These are phyloP conservation scores for Prototheca wickerhamii DNA, from an alignment of 163 green algal species.

Conservation along the genomic window DNA sequence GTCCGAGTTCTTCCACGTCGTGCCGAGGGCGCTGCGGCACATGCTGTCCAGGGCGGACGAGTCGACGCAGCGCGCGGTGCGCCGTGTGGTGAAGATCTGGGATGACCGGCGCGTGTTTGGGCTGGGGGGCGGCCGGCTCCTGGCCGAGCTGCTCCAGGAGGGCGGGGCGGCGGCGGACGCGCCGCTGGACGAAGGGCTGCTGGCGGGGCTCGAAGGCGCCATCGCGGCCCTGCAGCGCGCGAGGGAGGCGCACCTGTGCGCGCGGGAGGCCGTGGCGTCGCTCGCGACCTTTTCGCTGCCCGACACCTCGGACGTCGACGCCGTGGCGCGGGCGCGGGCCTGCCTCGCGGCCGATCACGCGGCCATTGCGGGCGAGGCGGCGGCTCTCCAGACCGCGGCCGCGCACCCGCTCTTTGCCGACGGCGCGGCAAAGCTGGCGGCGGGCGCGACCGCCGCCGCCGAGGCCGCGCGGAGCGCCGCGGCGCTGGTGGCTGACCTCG, in stretches of 20 bases:
- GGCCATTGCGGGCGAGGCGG: neutral
- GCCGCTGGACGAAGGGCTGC: neutral
- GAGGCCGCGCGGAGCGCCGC: too few species aligned
- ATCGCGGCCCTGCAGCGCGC: too few species aligned
- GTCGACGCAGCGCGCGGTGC: slow-evolving; percentile 21
- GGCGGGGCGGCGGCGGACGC: neutral
- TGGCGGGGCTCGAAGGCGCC: neutral
- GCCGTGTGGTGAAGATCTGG: slow-evolving; percentile 44
- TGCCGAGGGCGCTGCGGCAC: slow-evolving; percentile 47
- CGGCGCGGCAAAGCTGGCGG: neutral
- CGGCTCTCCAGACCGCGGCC: neutral
- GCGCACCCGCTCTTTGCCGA: neutral
- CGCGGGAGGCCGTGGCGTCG: too few species aligned
- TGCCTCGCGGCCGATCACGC: neutral
- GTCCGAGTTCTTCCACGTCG: slow-evolving; percentile 58
- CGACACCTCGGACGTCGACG: neutral
- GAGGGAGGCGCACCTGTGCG: too few species aligned
- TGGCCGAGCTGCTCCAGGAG: neutral
- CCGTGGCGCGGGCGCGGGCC: too few species aligned
- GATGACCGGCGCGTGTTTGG: slow-evolving; percentile 48
- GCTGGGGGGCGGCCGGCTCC: neutral
- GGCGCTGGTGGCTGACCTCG: too few species aligned
- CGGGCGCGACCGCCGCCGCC: neutral
- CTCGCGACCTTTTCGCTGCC: too few species aligned
- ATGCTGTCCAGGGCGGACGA: slow-evolving; percentile 45